Percentiles rank a stretch among this genome's conserved stretches.
Conservation (phyloP, 2,329 filamentous ascomycete species). For the Scytalidium lignicola region DNA sequence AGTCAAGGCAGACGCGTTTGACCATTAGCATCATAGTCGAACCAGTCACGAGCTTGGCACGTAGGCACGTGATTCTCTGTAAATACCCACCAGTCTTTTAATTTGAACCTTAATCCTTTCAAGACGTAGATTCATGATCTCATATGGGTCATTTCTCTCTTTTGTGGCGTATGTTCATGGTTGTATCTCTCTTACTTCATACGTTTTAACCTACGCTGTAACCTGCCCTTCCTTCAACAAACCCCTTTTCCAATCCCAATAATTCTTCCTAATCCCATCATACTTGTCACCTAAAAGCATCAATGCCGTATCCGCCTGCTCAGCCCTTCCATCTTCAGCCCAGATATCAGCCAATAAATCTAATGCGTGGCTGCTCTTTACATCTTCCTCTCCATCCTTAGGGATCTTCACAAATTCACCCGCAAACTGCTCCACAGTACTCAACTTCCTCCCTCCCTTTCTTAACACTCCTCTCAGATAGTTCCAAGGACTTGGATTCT, state of each 20-base stretch:
- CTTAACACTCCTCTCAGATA: constrained; percentile 75
- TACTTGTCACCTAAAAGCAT: constrained; percentile 75
- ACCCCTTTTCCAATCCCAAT: constrained; percentile 73
- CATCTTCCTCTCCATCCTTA: constrained; percentile 39
- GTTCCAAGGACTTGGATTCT: constrained; percentile 94
- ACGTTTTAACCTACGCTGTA: not conserved
- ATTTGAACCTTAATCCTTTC: too few relatives aligned
- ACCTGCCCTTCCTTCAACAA: constrained; percentile 9
- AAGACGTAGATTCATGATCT: too few relatives aligned
- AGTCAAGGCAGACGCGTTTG: not conserved
- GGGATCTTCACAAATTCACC: constrained; percentile 46
- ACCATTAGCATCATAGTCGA: not conserved
- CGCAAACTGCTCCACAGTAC: constrained; percentile 42
- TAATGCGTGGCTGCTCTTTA: constrained; percentile 61
- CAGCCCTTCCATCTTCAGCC: constrained; percentile 47
- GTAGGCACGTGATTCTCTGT: not conserved
- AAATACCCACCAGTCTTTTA: not conserved
- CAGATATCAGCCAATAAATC: constrained; percentile 68
- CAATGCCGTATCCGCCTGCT: constrained; percentile 64
- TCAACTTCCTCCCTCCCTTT: constrained; percentile 53
- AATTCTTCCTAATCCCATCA: constrained; percentile 85
- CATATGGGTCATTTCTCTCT: too few relatives aligned
- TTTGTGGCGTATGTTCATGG: too few relatives aligned
- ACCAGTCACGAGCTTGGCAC: not conserved
- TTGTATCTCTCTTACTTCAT: too few relatives aligned